Percentiles rank a stretch among this genome's conserved stretches.
Evolutionary conservation across 1,284 basidiomycete species (phyloP).

Genomic region (Stereum hirsutum): DNA sequence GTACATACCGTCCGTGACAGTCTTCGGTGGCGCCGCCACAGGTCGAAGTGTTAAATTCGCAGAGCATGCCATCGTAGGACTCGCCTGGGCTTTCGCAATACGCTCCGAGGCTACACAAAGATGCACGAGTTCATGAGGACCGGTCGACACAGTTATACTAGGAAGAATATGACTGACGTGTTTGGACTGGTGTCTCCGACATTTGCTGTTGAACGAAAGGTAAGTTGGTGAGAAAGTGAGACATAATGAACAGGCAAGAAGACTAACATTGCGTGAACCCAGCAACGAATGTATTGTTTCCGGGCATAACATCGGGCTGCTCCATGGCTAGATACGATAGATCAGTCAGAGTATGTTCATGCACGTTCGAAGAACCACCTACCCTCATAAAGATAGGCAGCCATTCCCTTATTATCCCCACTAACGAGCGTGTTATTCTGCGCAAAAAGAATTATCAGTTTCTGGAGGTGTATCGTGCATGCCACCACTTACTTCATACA

Average conservation of each 20-base stretch:
- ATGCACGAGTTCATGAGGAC: not conserved
- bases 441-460: slow-evolving; percentile 1
- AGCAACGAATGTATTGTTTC: slow-evolving; percentile 64
- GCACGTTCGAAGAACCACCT: slow-evolving; percentile 9
- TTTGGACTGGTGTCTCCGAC: slow-evolving; percentile 75
- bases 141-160: slow-evolving; percentile 1
- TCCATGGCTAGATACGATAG: slow-evolving; percentile 33
- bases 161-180: slow-evolving; percentile 36
- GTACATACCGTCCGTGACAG: slow-evolving; percentile 59
- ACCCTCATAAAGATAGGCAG: slow-evolving; percentile 71
- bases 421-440: slow-evolving; percentile 76
- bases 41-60: slow-evolving; percentile 61
- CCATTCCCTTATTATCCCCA: slow-evolving; percentile 78
- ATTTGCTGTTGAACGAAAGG: slow-evolving; percentile 37
- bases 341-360: not conserved
- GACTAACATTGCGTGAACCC: slow-evolving; percentile 62
- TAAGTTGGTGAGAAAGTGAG: not conserved
- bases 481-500: slow-evolving; percentile 47
- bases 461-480: not conserved
- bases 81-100: slow-evolving; percentile 72
- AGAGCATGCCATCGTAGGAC: slow-evolving; percentile 53
- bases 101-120: slow-evolving; percentile 44
- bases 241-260: not conserved
- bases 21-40: slow-evolving; percentile 61
- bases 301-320: slow-evolving; percentile 58